A percentile compares a stretch with the other conserved stretches of the same genome.
These are phyloP conservation scores for Aspergillus neotritici DNA, from an alignment of 2,329 filamentous ascomycete species.

Conservation along the genomic window DNA sequence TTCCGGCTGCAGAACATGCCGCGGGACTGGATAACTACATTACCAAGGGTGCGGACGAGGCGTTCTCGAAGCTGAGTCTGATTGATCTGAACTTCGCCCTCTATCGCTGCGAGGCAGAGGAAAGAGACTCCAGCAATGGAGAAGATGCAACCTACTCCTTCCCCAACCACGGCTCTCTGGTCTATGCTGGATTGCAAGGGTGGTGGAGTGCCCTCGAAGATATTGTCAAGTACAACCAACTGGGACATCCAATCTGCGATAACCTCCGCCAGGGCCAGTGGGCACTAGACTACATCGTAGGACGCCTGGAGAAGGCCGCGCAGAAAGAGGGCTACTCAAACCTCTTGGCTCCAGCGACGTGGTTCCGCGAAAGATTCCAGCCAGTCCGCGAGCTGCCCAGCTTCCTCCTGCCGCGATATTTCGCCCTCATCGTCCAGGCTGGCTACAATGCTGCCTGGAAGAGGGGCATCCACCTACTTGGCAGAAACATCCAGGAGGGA, in stretches of 20 bases:
- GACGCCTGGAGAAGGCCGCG: slow-evolving; percentile 68
- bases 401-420: slow-evolving; percentile 89
- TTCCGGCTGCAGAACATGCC: slow-evolving; percentile 78
- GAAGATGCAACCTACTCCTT: slow-evolving; percentile 85
- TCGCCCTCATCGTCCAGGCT: slow-evolving; percentile 80
- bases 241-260: slow-evolving; percentile 88
- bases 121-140: slow-evolving; percentile 69
- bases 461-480: slow-evolving; percentile 72
- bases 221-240: slow-evolving; percentile 80
- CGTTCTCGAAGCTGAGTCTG: slow-evolving; percentile 68
- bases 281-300: slow-evolving; percentile 82
- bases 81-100: slow-evolving; percentile 86
- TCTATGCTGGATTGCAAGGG: slow-evolving; percentile 95
- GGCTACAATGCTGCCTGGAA: slow-evolving; percentile 81
- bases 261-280: slow-evolving; percentile 88
- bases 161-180: slow-evolving; percentile 73
- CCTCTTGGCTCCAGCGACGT: slow-evolving; percentile 62
- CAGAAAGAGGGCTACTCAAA: slow-evolving; percentile 56
- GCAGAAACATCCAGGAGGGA: slow-evolving; percentile 67
- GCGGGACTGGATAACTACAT: slow-evolving; percentile 80
- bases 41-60: slow-evolving; percentile 70
- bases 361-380: slow-evolving; percentile 80
- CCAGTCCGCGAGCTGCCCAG: slow-evolving; percentile 78
- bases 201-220: slow-evolving; percentile 92
- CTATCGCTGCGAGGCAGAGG: slow-evolving; percentile 88